These are phyloP conservation scores for Cercospora sp. DNA, from an alignment of 2,329 filamentous ascomycete genomes.

Conservation along the genomic window DNA sequence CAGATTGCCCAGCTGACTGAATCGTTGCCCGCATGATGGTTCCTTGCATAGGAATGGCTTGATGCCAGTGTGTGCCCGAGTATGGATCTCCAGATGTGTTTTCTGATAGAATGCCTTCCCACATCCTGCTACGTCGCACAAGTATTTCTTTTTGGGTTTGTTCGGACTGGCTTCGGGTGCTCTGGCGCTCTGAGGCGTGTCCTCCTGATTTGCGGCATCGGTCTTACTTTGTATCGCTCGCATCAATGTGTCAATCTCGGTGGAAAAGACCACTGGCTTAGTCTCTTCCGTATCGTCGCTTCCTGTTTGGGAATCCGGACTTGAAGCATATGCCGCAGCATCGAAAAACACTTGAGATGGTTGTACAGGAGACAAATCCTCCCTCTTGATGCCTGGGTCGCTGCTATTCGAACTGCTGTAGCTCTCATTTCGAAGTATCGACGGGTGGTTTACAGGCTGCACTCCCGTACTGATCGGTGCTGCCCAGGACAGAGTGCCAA, in stretches of 20 bases:
- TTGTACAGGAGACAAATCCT: constrained; percentile 46
- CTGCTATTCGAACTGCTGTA: constrained; percentile 31
- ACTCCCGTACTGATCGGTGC: constrained; percentile 18
- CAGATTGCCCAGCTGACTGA: constrained; percentile 88
- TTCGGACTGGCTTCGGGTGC: constrained; percentile 12
- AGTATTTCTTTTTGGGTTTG: constrained; percentile 63
- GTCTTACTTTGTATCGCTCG: constrained; percentile 76
- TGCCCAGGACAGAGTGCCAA: constrained; percentile 29
- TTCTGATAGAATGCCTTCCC: constrained; percentile 84
- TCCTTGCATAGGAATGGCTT: constrained; percentile 86
- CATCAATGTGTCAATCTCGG: constrained; percentile 85
- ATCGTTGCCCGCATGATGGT: constrained; percentile 71
- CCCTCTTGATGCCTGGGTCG: constrained; percentile 47
- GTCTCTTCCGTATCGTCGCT: constrained; percentile 44
- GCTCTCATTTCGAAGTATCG: constrained; percentile 33
- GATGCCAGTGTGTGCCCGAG: constrained; percentile 81
- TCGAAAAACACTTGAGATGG: constrained; percentile 45
- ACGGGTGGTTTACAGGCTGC: constrained; percentile 18
- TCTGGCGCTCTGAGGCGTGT: constrained; percentile 12
- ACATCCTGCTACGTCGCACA: constrained; percentile 73
- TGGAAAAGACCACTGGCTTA: constrained; percentile 64
- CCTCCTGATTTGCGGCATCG: constrained; percentile 35
- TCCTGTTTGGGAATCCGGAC: constrained; percentile 46
- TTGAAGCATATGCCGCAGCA: constrained; percentile 33
- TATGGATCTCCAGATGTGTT: constrained; percentile 89